phyloP scores from a whole-genome alignment of 164 flowering plant species.

The Nymphaea thermarum region DNA sequence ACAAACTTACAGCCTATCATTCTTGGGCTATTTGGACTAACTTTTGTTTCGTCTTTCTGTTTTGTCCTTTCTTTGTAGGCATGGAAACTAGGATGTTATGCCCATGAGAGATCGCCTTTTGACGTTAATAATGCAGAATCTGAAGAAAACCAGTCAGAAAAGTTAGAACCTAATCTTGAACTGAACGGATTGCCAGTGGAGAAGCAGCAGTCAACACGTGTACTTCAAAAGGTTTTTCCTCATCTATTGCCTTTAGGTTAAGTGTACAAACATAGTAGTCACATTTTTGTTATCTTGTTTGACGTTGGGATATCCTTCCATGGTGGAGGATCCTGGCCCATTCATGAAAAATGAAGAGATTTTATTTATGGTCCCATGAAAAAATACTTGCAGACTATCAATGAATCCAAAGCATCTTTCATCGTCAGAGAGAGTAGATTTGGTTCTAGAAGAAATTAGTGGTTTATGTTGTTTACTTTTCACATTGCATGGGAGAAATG shows the following conservation, averaged over 20 bases:
- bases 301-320: neutral
- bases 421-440: neutral
- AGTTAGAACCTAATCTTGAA: neutral
- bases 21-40: neutral
- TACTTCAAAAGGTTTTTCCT: neutral
- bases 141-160: neutral
- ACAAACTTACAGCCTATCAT: neutral
- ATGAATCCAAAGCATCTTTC: neutral
- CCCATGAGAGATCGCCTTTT: neutral
- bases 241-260: neutral
- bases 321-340: neutral
- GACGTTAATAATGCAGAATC: neutral
- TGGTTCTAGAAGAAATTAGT: neutral
- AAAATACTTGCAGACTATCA: neutral
- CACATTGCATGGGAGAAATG: neutral
- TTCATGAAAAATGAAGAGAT: too few relatives aligned
- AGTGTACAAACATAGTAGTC: too few relatives aligned
- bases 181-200: neutral
- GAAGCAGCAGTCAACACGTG: neutral
- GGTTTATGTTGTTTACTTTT: neutral
- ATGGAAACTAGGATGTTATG: neutral
- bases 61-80: neutral
- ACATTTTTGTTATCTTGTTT: neutral
- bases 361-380: neutral
- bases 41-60: neutral